These are phyloP conservation scores for Apostasia shenzhenica DNA, from an alignment of 106 monocot genomes.

Conservation along the genomic window DNA sequence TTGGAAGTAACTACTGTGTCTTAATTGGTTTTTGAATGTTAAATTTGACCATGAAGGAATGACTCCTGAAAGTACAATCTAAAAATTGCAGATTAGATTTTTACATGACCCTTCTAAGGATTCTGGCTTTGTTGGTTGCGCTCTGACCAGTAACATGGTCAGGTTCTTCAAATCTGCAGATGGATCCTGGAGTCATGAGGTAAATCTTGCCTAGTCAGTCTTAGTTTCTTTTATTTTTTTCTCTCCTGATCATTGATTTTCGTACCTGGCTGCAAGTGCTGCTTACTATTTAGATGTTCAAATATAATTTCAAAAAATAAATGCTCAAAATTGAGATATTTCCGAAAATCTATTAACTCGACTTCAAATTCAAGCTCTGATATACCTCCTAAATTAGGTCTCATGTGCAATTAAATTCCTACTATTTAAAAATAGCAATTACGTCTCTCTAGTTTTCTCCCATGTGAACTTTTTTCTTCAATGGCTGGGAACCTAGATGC, in stretches of 20 bases:
- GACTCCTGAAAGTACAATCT: background rate
- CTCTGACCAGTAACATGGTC: slow-evolving; percentile 87
- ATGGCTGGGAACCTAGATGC: too few relatives aligned
- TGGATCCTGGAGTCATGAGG: slow-evolving; percentile 89
- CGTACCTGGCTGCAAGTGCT: too few relatives aligned
- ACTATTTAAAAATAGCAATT: too few relatives aligned
- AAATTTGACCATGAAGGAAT: background rate
- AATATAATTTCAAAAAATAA: too few relatives aligned
- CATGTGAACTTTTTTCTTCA: too few relatives aligned
- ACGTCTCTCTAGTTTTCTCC: too few relatives aligned
- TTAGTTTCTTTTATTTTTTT: background rate
- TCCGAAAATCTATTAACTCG: too few relatives aligned
- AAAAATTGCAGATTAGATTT: slow-evolving; percentile 59
- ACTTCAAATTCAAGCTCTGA: too few relatives aligned
- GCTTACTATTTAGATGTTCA: too few relatives aligned
- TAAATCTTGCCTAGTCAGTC: background rate
- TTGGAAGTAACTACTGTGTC: slow-evolving; percentile 52
- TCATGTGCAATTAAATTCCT: too few relatives aligned
- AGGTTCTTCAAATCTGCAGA: slow-evolving; percentile 81
- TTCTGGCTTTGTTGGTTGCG: slow-evolving; percentile 82
- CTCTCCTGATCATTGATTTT: background rate
- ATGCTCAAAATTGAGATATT: too few relatives aligned
- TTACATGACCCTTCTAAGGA: slow-evolving; percentile 92
- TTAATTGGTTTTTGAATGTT: background rate
- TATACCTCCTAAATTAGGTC: too few relatives aligned